Base-by-base conservation (phyloP, 2,329 filamentous ascomycete species). In the Aureobasidium sp. region DNA sequence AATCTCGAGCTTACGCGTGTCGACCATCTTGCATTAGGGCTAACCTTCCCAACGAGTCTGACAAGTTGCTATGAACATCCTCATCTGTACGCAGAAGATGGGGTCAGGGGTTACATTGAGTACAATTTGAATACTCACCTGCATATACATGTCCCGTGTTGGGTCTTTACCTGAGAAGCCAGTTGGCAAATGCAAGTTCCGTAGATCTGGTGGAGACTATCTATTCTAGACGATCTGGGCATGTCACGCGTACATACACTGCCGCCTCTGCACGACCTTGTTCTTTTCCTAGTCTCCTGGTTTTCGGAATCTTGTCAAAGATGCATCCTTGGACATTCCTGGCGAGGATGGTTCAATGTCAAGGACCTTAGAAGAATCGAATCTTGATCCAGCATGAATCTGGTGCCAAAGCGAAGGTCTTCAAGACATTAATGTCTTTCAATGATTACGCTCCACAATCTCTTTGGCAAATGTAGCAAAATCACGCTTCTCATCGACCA, bases 381-480 rank as follows among this genome's bases (percentile, higher is more conserved):
- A 30, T 30, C n/a, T 3, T 7, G 14, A 16, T 47, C 13, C 44
- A 30, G 44, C 44, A 47, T 30, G 14, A 47, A 25, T n/a, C 44
- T 3, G 29, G 14, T 32, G 44, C 27, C 13, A 47, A 45, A 45
- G 25, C 13, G 11, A 27, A 29, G 5, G 5, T 14, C 21, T 45
- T 30, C 27, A 9, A 10, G 14, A 7, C 9, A 4, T 21, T 44
- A 1, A 29, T 10, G 21, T 16, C 54, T 21, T 14, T 71, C 64
- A 77, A 63, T 76, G 75, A 66, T 79, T 79, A 68, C 72, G 74
- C 66, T 76, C 76, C 51, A 79, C 75, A 68, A 79, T 76, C 67
- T 76, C 75, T 69, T 75, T 79, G 36, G 89, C 89, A 78, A 92
- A 91, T 69, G 88, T 83, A 27, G 88, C 89, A 81, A 92, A 93